Base-by-base conservation (phyloP, 257 asterid species). In the Thymus quinquecostatus region DNA sequence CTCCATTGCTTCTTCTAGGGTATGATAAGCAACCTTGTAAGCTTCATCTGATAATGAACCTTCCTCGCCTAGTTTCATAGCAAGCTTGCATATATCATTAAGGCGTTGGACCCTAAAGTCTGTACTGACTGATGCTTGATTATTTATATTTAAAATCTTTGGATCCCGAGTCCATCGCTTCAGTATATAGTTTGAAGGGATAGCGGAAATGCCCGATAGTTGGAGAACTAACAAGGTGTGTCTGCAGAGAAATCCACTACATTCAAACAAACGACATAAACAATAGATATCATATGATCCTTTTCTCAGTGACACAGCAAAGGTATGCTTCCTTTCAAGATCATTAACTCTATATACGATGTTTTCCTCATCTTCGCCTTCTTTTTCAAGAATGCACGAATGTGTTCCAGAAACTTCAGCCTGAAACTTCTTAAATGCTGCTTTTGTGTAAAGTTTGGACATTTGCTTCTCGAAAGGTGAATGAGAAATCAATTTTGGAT, bases 381-480 rank as follows among this genome's bases (percentile, higher is more conserved):
- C 80, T 77, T 51, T 74, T 73, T 36, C 73, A 54, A 71, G 67
- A 51, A 62, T 67, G 64, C 88, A 86, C 55, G 75, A 40, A 54
- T 51, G 67, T 12, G 69, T 53, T 40, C 86, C 89, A 21, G 63
- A 70, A 59, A 80, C 82, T 72, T 86, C 91, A 47, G 69, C 73
- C 68, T 83, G 91, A 74, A 86, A 86, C 64, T 73, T 75, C 69
- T 51, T 53, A 69, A 72, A 86, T 30, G 73, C 28, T 6, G 79
- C 60, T 66, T 62, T 66, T 6, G 91, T 81, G 62, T 86, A 86
- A 50, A 86, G 71, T 47, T 51, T 44, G 61, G 81, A 76, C 86
- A 83, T 80, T 70, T 86, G 85, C 69, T 75, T 78, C 84, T 86
- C 91, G 36, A 83, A 78, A 54, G 88, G 80, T 40, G 83, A 80